phyloP scores from a whole-genome alignment of 192 early-diverging fungal species.

The Rhizophlyctis rosea region DNA sequence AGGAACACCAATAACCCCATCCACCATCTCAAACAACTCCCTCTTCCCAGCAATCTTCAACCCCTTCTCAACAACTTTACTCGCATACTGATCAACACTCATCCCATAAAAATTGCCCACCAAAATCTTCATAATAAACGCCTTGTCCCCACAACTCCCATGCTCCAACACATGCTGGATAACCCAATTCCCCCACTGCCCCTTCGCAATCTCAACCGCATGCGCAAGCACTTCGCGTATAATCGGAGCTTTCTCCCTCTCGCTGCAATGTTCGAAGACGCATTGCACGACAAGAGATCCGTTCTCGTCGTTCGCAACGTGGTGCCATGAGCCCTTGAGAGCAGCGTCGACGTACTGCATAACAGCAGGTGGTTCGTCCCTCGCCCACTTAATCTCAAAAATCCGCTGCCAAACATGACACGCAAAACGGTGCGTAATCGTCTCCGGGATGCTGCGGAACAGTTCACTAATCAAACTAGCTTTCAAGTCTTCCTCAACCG shows the following conservation, averaged over 20 bases:
- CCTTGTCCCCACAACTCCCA: conserved; percentile 49
- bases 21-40: conserved; percentile 45
- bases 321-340: conserved; percentile 58
- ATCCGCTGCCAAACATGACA: conserved; percentile 82
- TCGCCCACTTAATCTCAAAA: conserved; percentile 67
- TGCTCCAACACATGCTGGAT: conserved; percentile 76
- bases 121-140: conserved; percentile 47
- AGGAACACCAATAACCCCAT: too few relatives aligned
- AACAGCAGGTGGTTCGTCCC: conserved; percentile 44
- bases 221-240: conserved; percentile 59
- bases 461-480: conserved; percentile 58
- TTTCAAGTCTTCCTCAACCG: conserved; percentile 59
- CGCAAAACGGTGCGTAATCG: conserved; percentile 71
- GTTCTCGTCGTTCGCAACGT: conserved; percentile 73
- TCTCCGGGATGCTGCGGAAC: conserved; percentile 60
- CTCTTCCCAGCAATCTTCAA: conserved; percentile 45
- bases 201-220: conserved; percentile 62
- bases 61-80: conserved; percentile 74
- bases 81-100: conserved; percentile 71
- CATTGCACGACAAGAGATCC: conserved; percentile 74
- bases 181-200: conserved; percentile 84
- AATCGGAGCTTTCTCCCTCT: conserved; percentile 63
- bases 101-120: conserved; percentile 44
- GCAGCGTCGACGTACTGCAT: conserved; percentile 60
- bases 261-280: conserved; percentile 70